These are phyloP conservation scores for Venustampulla echinocandica DNA, from an alignment of 495 filamentous ascomycete species.

Conservation along the genomic window DNA sequence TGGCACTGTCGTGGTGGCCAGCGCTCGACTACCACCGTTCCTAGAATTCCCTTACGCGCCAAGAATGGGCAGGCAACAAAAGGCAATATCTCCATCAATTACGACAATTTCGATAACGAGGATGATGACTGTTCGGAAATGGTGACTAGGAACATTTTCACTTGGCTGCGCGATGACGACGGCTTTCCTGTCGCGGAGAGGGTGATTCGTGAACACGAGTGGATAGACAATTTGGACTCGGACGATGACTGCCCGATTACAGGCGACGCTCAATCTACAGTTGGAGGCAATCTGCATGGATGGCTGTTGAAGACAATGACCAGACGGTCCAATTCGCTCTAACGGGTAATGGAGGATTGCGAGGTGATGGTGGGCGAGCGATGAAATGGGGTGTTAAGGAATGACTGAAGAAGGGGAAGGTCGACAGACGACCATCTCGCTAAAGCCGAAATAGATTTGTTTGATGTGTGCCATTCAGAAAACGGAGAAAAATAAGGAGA, in stretches of 20 bases:
- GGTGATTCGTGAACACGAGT: slow-evolving; percentile 17
- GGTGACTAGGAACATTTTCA: slow-evolving; percentile 19
- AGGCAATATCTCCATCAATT: slow-evolving; percentile 6
- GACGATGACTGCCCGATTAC: slow-evolving; percentile 17
- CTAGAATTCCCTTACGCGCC: slow-evolving; percentile 14
- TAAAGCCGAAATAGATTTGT: no score
- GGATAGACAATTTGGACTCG: slow-evolving; percentile 21
- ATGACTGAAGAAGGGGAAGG: no score
- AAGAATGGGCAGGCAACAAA: slow-evolving; percentile 12
- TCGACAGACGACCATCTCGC: no score
- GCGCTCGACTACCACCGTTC: slow-evolving; percentile 1
- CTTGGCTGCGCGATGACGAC: slow-evolving; percentile 19
- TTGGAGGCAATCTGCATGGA: slow-evolving; percentile 16
- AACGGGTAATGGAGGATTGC: no score
- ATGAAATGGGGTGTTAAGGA: no score
- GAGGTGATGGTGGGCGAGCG: no score
- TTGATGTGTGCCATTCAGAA: no score
- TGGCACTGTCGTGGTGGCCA: slow-evolving; percentile 12
- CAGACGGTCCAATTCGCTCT: slow-evolving; percentile 16
- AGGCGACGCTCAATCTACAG: slow-evolving; percentile 13
- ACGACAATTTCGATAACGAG: slow-evolving; percentile 16
- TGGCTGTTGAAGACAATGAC: slow-evolving; percentile 18
- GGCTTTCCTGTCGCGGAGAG: slow-evolving; percentile 21
- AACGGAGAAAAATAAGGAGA: no score
- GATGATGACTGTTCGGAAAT: slow-evolving; percentile 19